Evolutionary conservation across 2,329 filamentous ascomycete genomes (phyloP), one percentile per base, ranked within the genome.

Genomic region (Neodidymelliopsis sp.): DNA sequence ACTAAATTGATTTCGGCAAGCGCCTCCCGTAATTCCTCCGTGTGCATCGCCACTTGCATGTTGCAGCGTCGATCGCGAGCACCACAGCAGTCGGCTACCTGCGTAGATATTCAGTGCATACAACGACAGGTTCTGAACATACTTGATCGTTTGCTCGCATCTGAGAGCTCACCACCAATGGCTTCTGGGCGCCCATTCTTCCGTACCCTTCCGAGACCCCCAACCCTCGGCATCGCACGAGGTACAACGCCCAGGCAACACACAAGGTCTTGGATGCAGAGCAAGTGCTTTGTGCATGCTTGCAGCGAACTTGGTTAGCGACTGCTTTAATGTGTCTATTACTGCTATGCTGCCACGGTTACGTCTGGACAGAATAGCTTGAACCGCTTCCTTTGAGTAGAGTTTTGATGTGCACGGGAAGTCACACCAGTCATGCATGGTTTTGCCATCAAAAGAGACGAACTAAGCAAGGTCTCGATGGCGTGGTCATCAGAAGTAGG

Each of bases 181-280:
- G 48, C 42, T 45, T 47, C 18, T 23, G 15, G 20, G 24, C 31
- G 28, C 37, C n/a, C 23, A 22, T 6, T 27, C 15, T 39, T 37
- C 36, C 30, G 38, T 51, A 19, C 30, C 25, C 43, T 30, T 38
- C 33, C 41, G 38, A 42, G 44, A 44, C 53, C 41, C 52, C 42
- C 38, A 40, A 43, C 29, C 25, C 34, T 25, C 15, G 9, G 30
- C 35, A 49, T 35, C 18, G 35, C 39, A 48, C 31, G 37, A 52
- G 29, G 46, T 45, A 51, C 56, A 52, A 48, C 37, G 30, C 31
- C 47, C 28, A 53, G 44, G 36, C 30, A 34, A 30, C 31, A 41
- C 42, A 59, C 47, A 38, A 37, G 37, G 38, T 51, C 41, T 53
- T 60, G 49, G 53, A 53, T 22, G 40, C n/a, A 35, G 36, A 59